A percentile compares a stretch with the other conserved stretches of the same genome.
phyloP scores from a whole-genome alignment of 2,329 filamentous ascomycete genomes.

The Hansfordia pulvinata region DNA sequence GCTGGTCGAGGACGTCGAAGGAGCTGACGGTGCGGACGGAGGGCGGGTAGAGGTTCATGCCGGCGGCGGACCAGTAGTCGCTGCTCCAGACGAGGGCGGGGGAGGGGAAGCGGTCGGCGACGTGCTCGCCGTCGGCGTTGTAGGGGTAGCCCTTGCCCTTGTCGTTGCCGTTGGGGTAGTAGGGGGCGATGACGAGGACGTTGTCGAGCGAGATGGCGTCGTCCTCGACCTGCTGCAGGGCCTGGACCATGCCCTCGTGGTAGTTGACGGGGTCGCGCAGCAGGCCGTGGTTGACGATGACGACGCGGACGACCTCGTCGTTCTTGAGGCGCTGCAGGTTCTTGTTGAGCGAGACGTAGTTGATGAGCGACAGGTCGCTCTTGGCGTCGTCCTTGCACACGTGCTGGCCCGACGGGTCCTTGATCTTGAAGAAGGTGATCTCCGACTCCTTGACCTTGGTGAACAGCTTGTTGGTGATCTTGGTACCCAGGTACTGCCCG shows the following conservation, averaged over 20 bases:
- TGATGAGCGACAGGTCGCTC: neutral
- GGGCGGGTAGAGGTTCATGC: conserved; percentile 4
- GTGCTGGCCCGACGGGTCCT: neutral
- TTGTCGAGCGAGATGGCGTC: conserved; percentile 1
- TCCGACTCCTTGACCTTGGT: conserved; percentile 13
- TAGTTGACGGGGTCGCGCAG: neutral
- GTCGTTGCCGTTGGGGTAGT: conserved; percentile 5
- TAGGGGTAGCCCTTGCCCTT: conserved; percentile 3
- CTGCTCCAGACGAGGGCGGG: conserved; percentile 4
- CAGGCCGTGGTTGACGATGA: neutral
- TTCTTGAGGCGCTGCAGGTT: neutral
- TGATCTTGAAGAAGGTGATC: conserved; percentile 1
- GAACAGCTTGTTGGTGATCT: conserved; percentile 14
- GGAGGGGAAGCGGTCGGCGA: conserved; percentile 2
- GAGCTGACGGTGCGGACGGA: conserved; percentile 1
- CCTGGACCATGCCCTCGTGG: conserved; percentile 2
- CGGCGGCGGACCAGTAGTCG: conserved; percentile 4
- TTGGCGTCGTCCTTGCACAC: no score
- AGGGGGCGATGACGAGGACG: conserved; percentile 1
- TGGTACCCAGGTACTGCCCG: conserved; percentile 16
- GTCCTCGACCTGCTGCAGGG: neutral
- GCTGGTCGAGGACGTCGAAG: conserved; percentile 5
- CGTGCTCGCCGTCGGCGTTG: conserved; percentile 1
- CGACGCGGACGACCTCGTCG: neutral
- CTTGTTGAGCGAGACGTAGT: neutral